Evolutionary conservation across 331 rosid genomes (phyloP).

Genomic region (Cydonia oblonga): DNA sequence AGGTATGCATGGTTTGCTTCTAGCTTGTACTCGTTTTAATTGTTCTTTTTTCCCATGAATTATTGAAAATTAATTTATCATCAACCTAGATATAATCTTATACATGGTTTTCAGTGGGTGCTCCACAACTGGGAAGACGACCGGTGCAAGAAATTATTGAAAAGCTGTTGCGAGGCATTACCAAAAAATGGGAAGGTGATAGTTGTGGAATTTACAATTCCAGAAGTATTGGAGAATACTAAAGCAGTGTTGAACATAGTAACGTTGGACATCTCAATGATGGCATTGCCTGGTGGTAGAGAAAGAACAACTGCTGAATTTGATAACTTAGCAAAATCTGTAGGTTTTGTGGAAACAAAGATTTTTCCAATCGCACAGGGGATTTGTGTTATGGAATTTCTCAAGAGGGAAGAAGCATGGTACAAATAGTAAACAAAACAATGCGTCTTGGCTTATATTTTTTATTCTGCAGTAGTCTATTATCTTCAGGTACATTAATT

Average conservation of each 20-base stretch:
- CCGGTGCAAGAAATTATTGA: background rate
- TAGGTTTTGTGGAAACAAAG: background rate
- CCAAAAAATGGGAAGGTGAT: background rate
- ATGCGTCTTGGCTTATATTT: too few species aligned
- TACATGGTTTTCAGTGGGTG: background rate
- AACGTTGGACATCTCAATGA: background rate
- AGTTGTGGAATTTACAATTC: background rate
- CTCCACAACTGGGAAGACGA: background rate
- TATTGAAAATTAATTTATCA: too few species aligned
- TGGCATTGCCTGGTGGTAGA: background rate
- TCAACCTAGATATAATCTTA: background rate
- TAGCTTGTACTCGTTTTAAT: background rate
- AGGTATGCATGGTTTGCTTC: background rate
- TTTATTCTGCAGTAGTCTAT: too few species aligned
- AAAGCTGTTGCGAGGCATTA: background rate
- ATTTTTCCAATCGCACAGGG: background rate
- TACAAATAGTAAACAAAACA: too few species aligned
- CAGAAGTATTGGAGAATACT: background rate
- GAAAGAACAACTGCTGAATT: background rate
- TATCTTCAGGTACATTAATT: too few species aligned
- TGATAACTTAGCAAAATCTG: background rate
- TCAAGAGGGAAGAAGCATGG: background rate
- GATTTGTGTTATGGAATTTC: background rate
- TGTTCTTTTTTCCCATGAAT: too few species aligned
- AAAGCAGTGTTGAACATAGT: too few species aligned